Conservation (phyloP, 2,329 filamentous ascomycete species). For the Microdochium bolleyi region DNA sequence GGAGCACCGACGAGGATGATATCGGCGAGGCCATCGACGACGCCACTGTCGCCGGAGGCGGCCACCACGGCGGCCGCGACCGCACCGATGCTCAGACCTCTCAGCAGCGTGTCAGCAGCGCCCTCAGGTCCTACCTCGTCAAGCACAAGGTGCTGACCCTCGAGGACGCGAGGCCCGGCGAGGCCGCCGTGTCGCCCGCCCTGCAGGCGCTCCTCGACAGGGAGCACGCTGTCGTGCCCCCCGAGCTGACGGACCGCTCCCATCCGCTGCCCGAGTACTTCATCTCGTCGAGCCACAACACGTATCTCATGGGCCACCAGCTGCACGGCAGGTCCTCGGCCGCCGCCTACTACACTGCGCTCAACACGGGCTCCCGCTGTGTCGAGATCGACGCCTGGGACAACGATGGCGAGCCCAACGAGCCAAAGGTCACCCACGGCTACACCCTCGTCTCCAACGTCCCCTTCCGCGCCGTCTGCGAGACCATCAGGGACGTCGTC, state of each 20-base stretch:
- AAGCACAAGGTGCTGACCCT: conserved; percentile 41
- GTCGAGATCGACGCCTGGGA: conserved; percentile 73
- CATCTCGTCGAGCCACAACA: conserved; percentile 67
- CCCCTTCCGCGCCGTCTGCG: conserved; percentile 55
- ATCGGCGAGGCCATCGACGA: conserved; percentile 42
- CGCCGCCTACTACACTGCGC: conserved; percentile 53
- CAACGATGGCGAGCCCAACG: conserved; percentile 47
- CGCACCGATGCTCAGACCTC: conserved; percentile 37
- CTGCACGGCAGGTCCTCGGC: conserved; percentile 57
- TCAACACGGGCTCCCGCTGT: conserved; percentile 57
- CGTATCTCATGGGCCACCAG: conserved; percentile 63
- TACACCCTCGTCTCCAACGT: conserved; percentile 62
- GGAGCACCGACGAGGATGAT: conserved; percentile 37
- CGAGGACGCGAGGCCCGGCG: conserved; percentile 33
- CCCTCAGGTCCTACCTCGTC: conserved; percentile 46
- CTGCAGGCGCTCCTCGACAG: conserved; percentile 45
- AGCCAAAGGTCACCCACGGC: conserved; percentile 64
- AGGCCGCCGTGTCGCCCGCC: conserved; percentile 26
- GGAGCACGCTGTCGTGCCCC: conserved; percentile 49
- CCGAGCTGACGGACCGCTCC: conserved; percentile 44
- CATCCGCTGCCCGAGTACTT: conserved; percentile 62
- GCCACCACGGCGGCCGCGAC: conserved; percentile 39
- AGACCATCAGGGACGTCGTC: conserved; percentile 54
- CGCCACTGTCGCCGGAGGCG: conserved; percentile 49
- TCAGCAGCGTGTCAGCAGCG: conserved; percentile 50